phyloP scores from a whole-genome alignment of 2,329 filamentous ascomycete species.

The Beauveria asiatica region DNA sequence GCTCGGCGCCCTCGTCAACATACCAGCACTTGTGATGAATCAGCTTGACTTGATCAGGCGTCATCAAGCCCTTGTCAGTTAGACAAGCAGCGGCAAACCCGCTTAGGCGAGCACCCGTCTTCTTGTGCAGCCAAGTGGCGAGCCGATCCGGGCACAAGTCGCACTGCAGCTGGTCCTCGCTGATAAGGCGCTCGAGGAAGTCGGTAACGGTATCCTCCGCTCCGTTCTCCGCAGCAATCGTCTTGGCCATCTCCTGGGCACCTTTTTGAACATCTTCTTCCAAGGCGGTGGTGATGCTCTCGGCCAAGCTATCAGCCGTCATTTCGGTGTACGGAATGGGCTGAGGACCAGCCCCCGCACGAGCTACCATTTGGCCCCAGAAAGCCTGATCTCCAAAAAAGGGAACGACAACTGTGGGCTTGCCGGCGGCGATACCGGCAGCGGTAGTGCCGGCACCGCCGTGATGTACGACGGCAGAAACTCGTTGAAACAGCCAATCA shows the following conservation, averaged over 20 bases:
- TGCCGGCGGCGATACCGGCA: slow-evolving; percentile 50
- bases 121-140: slow-evolving; percentile 55
- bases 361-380: slow-evolving; percentile 55
- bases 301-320: slow-evolving; percentile 46
- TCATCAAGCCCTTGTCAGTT: slow-evolving; percentile 43
- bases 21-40: slow-evolving; percentile 44
- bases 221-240: slow-evolving; percentile 47
- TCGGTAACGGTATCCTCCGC: slow-evolving; percentile 40
- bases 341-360: slow-evolving; percentile 50
- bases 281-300: slow-evolving; percentile 44
- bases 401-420: slow-evolving; percentile 55
- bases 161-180: slow-evolving; percentile 46
- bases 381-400: slow-evolving; percentile 61
- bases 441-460: slow-evolving; percentile 59
- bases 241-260: slow-evolving; percentile 35
- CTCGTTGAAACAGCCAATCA: slow-evolving; percentile 56
- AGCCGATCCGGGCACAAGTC: slow-evolving; percentile 46
- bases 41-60: slow-evolving; percentile 50
- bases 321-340: slow-evolving; percentile 51
- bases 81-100: slow-evolving; percentile 52
- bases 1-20: slow-evolving; percentile 54
- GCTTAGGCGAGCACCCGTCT: slow-evolving; percentile 50
- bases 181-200: slow-evolving; percentile 46
- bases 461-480: slow-evolving; percentile 53
- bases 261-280: slow-evolving; percentile 35